Percentiles rank a stretch among this genome's conserved stretches.
Evolutionary conservation across 257 asterid genomes (phyloP).

Genomic region (Capsicum chinense): DNA sequence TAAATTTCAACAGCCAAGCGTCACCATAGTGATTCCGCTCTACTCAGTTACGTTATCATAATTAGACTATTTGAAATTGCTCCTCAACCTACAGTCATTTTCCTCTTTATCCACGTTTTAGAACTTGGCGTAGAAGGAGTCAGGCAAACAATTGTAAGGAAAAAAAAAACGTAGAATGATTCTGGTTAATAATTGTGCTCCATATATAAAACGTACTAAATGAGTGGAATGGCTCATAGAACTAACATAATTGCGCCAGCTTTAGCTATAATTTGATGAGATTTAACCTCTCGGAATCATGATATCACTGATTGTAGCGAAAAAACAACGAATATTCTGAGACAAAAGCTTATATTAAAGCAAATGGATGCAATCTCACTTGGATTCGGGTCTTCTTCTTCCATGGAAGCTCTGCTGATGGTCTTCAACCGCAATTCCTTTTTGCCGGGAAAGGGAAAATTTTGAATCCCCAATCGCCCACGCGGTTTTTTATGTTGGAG

Average conservation of each 20-base stretch:
- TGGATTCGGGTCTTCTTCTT: not conserved
- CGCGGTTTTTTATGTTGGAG: not conserved
- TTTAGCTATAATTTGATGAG: slow-evolving; percentile 42
- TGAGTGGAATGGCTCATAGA: slow-evolving; percentile 42
- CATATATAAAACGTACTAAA: slow-evolving; percentile 23
- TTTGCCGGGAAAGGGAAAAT: not conserved
- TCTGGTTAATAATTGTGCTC: not conserved
- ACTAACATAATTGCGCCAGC: slow-evolving; percentile 41
- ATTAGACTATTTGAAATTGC: not conserved
- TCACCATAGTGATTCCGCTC: not conserved
- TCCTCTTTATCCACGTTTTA: not conserved
- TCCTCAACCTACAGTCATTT: not conserved
- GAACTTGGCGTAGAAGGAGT: not conserved
- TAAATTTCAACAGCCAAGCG: not conserved
- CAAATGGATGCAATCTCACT: not conserved
- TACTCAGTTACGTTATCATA: not conserved
- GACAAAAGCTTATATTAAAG: not conserved
- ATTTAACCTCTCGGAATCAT: slow-evolving; percentile 40
- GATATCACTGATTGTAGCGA: slow-evolving; percentile 38
- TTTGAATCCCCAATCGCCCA: not conserved
- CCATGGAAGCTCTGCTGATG: not conserved
- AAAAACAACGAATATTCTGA: not conserved
- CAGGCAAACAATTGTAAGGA: not conserved
- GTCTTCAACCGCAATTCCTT: not conserved
- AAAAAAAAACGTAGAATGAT: not conserved